These are phyloP conservation scores for Venturia aucupariae DNA, from an alignment of 2,329 filamentous ascomycete genomes.

Conservation along the genomic window DNA sequence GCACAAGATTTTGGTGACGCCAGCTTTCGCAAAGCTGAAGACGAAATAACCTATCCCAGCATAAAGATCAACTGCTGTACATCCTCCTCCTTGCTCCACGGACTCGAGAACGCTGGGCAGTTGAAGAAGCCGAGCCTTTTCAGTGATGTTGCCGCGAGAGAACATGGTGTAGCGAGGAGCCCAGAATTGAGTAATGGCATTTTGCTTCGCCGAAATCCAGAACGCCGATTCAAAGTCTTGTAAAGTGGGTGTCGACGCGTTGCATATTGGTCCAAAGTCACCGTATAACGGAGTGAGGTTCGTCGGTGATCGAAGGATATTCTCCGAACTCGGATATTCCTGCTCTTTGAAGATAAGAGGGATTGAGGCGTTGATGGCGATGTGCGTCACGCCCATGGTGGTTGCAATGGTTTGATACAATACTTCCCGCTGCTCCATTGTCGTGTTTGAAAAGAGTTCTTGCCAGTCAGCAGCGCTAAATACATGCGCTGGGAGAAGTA, in stretches of 20 bases:
- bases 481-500: conserved; percentile 45
- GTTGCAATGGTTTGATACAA: conserved; percentile 35
- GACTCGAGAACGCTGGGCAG: conserved; percentile 27
- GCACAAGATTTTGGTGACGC: conserved; percentile 60
- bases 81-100: conserved; percentile 21
- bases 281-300: conserved; percentile 63
- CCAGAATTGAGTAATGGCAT: conserved; percentile 74
- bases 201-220: conserved; percentile 70
- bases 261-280: conserved; percentile 54
- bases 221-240: conserved; percentile 58
- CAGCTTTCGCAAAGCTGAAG: conserved; percentile 68
- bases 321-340: conserved; percentile 32
- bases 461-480: conserved; percentile 31
- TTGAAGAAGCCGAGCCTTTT: conserved; percentile 67
- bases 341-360: conserved; percentile 21
- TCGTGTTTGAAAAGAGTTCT: conserved; percentile 20
- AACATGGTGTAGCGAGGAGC: conserved; percentile 92
- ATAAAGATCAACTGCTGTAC: conserved; percentile 63
- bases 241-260: conserved; percentile 21
- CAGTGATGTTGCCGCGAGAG: conserved; percentile 77
- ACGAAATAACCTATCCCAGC: conserved; percentile 91
- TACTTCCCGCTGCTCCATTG: conserved; percentile 4
- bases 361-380: conserved; percentile 52
- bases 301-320: conserved; percentile 64
- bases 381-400: conserved; percentile 42